These are phyloP conservation scores for Rhodotorula taiwanensis DNA, from an alignment of 768 basidiomycete genomes.

Conservation along the genomic window DNA sequence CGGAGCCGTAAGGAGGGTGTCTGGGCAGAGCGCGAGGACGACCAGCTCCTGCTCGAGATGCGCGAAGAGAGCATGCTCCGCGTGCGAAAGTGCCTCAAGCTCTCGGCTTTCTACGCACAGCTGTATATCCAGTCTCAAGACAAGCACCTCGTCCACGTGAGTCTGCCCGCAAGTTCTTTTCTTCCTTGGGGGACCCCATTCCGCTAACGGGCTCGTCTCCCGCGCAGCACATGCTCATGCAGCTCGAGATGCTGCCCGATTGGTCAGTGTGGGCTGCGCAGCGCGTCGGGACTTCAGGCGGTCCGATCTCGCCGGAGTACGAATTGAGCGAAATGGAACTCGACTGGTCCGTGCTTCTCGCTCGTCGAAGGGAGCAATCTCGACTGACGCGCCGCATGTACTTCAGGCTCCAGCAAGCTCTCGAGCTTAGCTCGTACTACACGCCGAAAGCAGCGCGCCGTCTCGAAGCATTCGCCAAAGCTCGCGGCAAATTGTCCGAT, in stretches of 20 bases:
- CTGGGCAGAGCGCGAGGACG: slow-evolving; percentile 14
- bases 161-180: not conserved
- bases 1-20: slow-evolving; percentile 9
- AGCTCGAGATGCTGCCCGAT: slow-evolving; percentile 26
- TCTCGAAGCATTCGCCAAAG: slow-evolving; percentile 1
- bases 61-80: slow-evolving; percentile 21
- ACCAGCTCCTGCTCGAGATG: slow-evolving; percentile 1
- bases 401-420: slow-evolving; percentile 23
- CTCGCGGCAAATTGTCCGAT: not conserved
- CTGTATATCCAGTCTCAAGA: slow-evolving; percentile 28
- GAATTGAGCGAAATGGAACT: slow-evolving; percentile 23
- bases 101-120: slow-evolving; percentile 32
- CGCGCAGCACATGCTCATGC: slow-evolving; percentile 29
- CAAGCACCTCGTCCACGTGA: slow-evolving; percentile 33
- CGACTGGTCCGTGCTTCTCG: slow-evolving; percentile 21
- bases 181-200: too few relatives aligned
- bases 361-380: too few relatives aligned
- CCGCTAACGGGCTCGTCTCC: too few relatives aligned
- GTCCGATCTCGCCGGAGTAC: slow-evolving; percentile 16
- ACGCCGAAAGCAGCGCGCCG: slow-evolving; percentile 22
- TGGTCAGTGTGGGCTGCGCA: slow-evolving; percentile 17
- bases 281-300: slow-evolving; percentile 8
- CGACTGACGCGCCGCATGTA: not conserved
- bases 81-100: slow-evolving; percentile 31
- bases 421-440: slow-evolving; percentile 29